Evolutionary conservation across 768 basidiomycete genomes (phyloP), one percentile per base, ranked within the genome.

Genomic region (Mycena leptocephala): DNA sequence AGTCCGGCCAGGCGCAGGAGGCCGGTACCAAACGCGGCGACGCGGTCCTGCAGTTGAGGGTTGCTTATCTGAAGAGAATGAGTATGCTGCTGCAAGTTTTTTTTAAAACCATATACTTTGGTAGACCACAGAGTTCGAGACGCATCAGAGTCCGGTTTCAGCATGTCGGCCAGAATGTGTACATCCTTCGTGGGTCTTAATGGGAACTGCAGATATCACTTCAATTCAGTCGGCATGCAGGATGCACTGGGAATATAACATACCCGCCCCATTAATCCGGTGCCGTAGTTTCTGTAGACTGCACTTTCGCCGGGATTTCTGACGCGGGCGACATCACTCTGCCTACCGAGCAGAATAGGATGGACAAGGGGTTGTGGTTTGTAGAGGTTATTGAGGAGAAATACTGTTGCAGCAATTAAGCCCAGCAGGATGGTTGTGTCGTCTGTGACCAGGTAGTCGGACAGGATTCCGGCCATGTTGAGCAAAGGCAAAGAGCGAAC

Each of bases 261-360:
- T 84, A 93, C 96, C 87, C 94, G 92, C 80, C 92, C 97, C 92
- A 92, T 90, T 72, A 95, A 87, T 18, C 95, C 95, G 30, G 95
- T 96, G 18, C 94, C 92, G 88, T 97, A 98, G 86, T 95, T 96
- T 80, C 97, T 91, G 84, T 97, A 98, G 20, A 97, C 88, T 0
- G 96, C 95, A 79, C 95, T 97, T 86, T 97, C 95, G 10, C 90
- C 89, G 16, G 94, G 89, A 80, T 95, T 93, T 67, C 97, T 88
- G 5, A 97, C 95, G 63, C 93, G 89, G 16, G 93, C 93, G 32
- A 94, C 94, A 83, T 98, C 97, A 79, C 96, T 96, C 88, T 99
- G 97, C 63, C 96, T 88, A 9, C 97, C 97, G 1, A 99, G 90
- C 11, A 98, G 89, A 78, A 99, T 95, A n/a, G 97, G 97, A 81